Evolutionary conservation across 805 yeast species (phyloP).

Genomic region (Teunomyces panamensis): DNA sequence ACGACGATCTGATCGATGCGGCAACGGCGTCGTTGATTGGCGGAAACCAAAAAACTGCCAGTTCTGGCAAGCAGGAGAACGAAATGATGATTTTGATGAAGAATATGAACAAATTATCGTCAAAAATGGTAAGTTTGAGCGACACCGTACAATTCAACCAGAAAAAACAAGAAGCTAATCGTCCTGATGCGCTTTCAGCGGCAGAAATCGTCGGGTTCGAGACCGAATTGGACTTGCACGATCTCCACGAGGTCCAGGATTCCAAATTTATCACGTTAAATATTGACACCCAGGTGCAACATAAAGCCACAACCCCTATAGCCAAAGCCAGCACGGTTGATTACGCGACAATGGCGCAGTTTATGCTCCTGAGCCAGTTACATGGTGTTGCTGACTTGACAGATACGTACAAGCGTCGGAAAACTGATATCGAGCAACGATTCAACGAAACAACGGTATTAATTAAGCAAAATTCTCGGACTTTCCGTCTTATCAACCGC

Average conservation of each 20-base stretch:
- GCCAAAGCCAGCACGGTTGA: conserved; percentile 17
- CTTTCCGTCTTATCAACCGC: conserved; percentile 37
- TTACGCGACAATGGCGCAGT: conserved; percentile 14
- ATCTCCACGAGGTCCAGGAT: conserved; percentile 46
- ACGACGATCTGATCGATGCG: conserved; percentile 17
- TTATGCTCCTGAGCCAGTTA: conserved; percentile 16
- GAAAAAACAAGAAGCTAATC: not conserved
- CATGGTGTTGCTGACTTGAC: conserved; percentile 19
- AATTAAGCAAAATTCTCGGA: conserved; percentile 53
- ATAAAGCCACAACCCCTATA: conserved; percentile 19
- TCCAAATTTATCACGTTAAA: conserved; percentile 54
- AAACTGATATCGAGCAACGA: conserved; percentile 40
- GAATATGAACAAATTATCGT: conserved; percentile 85
- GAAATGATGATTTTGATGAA: conserved; percentile 75
- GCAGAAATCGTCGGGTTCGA: conserved; percentile 7
- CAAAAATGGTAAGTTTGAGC: conserved; percentile 61
- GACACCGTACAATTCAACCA: conserved; percentile 1
- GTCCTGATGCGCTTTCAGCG: not conserved
- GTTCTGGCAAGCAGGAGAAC: conserved; percentile 29
- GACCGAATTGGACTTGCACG: conserved; percentile 48
- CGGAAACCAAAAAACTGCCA: not conserved
- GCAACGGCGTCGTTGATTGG: not conserved
- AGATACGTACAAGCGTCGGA: conserved; percentile 28
- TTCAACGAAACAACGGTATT: conserved; percentile 44
- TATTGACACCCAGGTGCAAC: conserved; percentile 23